phyloP scores from a whole-genome alignment of 192 early-diverging fungal genomes.

The Backusella parvicylindrica region DNA sequence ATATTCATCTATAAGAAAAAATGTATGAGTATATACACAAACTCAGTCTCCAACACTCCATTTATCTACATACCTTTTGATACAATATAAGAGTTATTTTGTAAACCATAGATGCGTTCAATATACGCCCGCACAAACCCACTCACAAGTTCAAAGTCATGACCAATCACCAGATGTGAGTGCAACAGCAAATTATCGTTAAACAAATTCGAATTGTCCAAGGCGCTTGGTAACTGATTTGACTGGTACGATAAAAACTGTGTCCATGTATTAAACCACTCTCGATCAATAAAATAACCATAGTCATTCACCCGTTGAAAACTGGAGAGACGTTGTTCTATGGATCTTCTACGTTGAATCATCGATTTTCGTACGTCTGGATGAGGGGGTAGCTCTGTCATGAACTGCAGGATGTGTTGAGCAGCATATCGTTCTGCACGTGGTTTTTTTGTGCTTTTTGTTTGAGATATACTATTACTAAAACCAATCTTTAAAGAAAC shows the following conservation, averaged over 20 bases:
- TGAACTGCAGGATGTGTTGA: not conserved
- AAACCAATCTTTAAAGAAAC: not conserved
- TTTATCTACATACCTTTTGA: not conserved
- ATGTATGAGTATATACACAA: not conserved
- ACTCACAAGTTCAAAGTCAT: slow-evolving; percentile 9
- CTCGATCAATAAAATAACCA: not conserved
- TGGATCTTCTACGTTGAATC: not conserved
- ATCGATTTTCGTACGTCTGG: not conserved
- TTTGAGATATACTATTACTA: not conserved
- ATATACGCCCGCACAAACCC: not conserved
- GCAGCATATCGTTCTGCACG: not conserved
- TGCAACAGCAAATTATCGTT: not conserved
- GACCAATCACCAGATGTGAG: not conserved
- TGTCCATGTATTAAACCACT: slow-evolving; percentile 1
- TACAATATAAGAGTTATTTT: not conserved
- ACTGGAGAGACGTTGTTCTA: not conserved
- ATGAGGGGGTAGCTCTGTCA: not conserved
- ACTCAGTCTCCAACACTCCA: not conserved
- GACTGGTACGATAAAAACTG: not conserved
- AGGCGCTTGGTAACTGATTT: not conserved
- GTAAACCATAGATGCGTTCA: slow-evolving; percentile 7
- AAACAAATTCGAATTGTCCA: slow-evolving; percentile 6
- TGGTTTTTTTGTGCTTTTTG: not conserved
- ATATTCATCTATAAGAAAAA: not conserved
- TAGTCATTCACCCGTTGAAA: not conserved